phyloP scores from a whole-genome alignment of 495 filamentous ascomycete genomes.

The Clavariopsis aquatica region DNA sequence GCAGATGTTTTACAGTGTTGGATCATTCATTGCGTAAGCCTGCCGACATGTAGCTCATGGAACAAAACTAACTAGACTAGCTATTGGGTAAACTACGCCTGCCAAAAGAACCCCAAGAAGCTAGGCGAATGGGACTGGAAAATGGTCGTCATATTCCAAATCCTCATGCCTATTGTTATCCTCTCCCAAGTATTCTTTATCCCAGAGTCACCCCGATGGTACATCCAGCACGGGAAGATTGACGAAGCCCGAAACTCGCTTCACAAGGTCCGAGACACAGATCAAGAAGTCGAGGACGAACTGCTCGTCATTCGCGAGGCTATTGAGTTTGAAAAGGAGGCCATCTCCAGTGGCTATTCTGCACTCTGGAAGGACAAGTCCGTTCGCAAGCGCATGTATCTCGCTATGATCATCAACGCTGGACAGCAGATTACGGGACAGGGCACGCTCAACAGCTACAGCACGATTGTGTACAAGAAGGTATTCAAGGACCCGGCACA shows the following conservation, averaged over 20 bases:
- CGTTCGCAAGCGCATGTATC: slow-evolving; percentile 57
- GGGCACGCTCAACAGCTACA: slow-evolving; percentile 64
- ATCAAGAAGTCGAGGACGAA: slow-evolving; percentile 62
- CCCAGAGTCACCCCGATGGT: slow-evolving; percentile 63
- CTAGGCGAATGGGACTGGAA: slow-evolving; percentile 62
- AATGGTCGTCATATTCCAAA: slow-evolving; percentile 64
- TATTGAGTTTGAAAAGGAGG: slow-evolving; percentile 63
- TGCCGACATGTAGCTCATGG: not conserved
- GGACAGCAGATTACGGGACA: slow-evolving; percentile 65
- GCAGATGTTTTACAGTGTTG: slow-evolving; percentile 68
- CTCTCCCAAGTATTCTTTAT: slow-evolving; percentile 56
- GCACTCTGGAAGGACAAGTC: slow-evolving; percentile 64
- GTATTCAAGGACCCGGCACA: slow-evolving; percentile 53
- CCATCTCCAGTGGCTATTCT: slow-evolving; percentile 57
- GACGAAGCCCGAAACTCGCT: slow-evolving; percentile 57
- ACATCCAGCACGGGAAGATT: slow-evolving; percentile 55
- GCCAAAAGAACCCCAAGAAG: slow-evolving; percentile 52
- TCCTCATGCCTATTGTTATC: slow-evolving; percentile 58
- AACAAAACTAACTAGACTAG: not conserved
- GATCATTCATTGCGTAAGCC: slow-evolving; percentile 60
- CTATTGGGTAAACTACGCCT: slow-evolving; percentile 56
- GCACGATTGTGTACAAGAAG: slow-evolving; percentile 64
- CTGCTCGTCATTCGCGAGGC: slow-evolving; percentile 59
- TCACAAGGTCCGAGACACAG: slow-evolving; percentile 55
- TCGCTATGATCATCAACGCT: slow-evolving; percentile 60